phyloP scores from a whole-genome alignment of 345 rosid species.

The Lepidium aucheri region DNA sequence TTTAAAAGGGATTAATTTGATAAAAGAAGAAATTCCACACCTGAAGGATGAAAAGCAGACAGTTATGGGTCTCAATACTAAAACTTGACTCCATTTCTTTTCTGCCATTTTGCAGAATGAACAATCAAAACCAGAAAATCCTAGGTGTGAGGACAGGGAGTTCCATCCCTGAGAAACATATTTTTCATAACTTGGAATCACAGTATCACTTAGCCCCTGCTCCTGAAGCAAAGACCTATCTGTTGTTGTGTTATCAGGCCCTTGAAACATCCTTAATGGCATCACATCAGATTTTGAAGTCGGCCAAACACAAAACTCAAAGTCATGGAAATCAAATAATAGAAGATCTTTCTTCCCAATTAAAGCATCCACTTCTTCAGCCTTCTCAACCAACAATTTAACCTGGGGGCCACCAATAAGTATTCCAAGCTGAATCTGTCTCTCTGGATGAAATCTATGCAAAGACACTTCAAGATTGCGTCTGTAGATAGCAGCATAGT shows the following conservation, averaged over 20 bases:
- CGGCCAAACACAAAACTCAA: constrained; percentile 63
- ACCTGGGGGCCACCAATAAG: constrained; percentile 65
- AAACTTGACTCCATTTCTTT: constrained; percentile 36
- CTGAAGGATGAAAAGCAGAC: constrained; percentile 55
- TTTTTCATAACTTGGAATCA: constrained; percentile 43
- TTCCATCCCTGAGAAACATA: constrained; percentile 44
- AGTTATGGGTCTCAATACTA: constrained; percentile 53
- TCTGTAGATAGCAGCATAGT: constrained; percentile 33
- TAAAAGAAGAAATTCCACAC: constrained; percentile 32
- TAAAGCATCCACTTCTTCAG: constrained; percentile 18
- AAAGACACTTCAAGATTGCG: constrained; percentile 37
- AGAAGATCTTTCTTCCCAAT: constrained; percentile 38
- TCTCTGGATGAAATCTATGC: constrained; percentile 53
- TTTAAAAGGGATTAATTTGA: background rate
- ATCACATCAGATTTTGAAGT: constrained; percentile 36
- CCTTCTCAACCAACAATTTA: constrained; percentile 37
- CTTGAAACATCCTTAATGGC: constrained; percentile 25
- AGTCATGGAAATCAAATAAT: constrained; percentile 54
- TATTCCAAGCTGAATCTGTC: constrained; percentile 56
- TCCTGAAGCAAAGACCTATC: constrained; percentile 42
- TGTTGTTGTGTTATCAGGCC: constrained; percentile 34
- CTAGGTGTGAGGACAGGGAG: constrained; percentile 44
- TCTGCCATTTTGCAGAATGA: constrained; percentile 41
- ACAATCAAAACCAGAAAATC: constrained; percentile 52
- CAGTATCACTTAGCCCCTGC: constrained; percentile 38